These are phyloP conservation scores for Agaricus bisporus DNA, from an alignment of 768 basidiomycete species.

Conservation along the genomic window DNA sequence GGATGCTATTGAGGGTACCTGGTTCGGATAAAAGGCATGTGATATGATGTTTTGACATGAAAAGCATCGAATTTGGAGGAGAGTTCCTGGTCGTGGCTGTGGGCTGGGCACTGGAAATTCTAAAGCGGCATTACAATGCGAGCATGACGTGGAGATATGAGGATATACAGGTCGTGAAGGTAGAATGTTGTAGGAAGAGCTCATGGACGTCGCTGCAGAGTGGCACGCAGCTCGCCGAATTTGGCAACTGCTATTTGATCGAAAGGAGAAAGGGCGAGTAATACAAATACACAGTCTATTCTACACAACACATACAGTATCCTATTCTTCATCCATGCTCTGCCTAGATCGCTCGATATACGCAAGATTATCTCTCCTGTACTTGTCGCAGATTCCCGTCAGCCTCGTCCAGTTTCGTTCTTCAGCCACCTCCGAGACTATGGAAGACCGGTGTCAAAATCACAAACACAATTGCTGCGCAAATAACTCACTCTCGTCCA, in stretches of 20 bases:
- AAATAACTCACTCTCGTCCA: not conserved
- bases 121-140: slow-evolving; percentile 44
- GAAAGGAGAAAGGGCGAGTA: not conserved
- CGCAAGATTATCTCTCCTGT: not conserved
- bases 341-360: not conserved
- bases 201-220: slow-evolving; percentile 31
- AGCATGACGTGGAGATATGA: slow-evolving; percentile 61
- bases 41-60: slow-evolving; percentile 53
- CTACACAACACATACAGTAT: too few species aligned
- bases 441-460: not conserved
- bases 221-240: slow-evolving; percentile 1
- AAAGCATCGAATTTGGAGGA: slow-evolving; percentile 68
- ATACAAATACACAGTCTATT: not conserved
- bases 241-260: not conserved
- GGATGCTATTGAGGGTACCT: slow-evolving; percentile 31
- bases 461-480: not conserved
- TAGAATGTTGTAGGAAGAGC: slow-evolving; percentile 40
- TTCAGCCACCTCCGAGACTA: not conserved
- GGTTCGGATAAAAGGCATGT: slow-evolving; percentile 64
- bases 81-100: slow-evolving; percentile 44
- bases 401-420: not conserved
- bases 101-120: slow-evolving; percentile 68
- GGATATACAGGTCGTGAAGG: slow-evolving; percentile 62
- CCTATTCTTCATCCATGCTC: too few species aligned
- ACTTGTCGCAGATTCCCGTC: not conserved